Evolutionary conservation across 2,329 filamentous ascomycete genomes (phyloP), one percentile per base, ranked within the genome.

Genomic region (Monosporascus sp.): DNA sequence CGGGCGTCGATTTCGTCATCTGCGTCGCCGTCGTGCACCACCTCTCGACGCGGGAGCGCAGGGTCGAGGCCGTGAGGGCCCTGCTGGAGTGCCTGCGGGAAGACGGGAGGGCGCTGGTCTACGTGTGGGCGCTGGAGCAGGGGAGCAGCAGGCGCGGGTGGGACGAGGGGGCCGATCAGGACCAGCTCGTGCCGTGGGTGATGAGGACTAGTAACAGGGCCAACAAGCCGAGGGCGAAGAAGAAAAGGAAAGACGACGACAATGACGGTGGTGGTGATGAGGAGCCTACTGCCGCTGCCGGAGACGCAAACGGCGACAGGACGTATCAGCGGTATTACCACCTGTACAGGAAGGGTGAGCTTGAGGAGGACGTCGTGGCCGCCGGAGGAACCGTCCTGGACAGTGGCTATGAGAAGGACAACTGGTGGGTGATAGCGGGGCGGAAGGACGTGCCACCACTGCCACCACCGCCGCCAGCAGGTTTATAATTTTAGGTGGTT

Each of bases 91-190:
- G 86, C 48, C 74, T 96, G 51, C 75, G 70, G 24, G 63, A 63
- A 14, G 50, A 59, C 20, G 91, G 90, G 1, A 84, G 79, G 68
- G 87, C 88, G 17, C 75, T 97, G 53, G 78, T 97, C 50, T 97
- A 94, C 69, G 93, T 95, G 18, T 97, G 94, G 94, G 94, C 94
- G 1, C 78, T 99, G 20, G 94, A 99, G 77, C 94, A 99, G 74
- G 86, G 87, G 62, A 77, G 76, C 54, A 96, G 91, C 71, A 83
- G 94, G 53, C 78, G 94, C 58, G 93, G 93, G 2, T 99, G 93
- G 93, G 85, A 91, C 66, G 86, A 88, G 68, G 85, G 85, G 20
- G 83, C 87, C 57, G 81, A 88, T 60, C 93, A 97, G 75, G 94
- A 99, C 74, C 85, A 94, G 56, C 88, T 97, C 75, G 94, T 99